Percentiles rank a stretch among this genome's conserved stretches.
These are phyloP conservation scores for Aciculoconidium aculeatum DNA, from an alignment of 805 yeast species.

Conservation along the genomic window DNA sequence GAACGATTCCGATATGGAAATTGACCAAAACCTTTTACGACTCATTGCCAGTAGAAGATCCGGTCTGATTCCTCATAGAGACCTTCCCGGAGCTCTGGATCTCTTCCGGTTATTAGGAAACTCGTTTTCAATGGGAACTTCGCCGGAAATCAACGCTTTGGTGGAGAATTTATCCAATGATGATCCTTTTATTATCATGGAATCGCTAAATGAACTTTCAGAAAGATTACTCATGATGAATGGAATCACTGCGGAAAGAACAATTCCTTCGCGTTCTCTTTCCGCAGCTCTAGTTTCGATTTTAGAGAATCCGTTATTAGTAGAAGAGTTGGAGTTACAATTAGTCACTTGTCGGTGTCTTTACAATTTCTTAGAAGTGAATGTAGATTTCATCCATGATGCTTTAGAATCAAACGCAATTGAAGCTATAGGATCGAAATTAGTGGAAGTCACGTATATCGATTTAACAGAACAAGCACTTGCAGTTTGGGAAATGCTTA, in stretches of 20 bases:
- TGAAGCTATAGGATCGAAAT: constrained; percentile 56
- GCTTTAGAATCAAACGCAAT: constrained; percentile 64
- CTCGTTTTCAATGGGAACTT: too few relatives aligned
- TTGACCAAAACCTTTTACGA: too few relatives aligned
- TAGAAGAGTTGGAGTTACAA: constrained; percentile 72
- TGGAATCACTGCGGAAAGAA: constrained; percentile 53
- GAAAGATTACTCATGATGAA: constrained; percentile 67
- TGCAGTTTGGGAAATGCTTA: constrained; percentile 64
- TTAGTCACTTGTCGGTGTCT: constrained; percentile 79
- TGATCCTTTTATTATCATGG: constrained; percentile 58
- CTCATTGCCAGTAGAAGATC: too few relatives aligned
- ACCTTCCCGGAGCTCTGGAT: too few relatives aligned
- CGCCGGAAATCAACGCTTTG: constrained; percentile 30
- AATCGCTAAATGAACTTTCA: constrained; percentile 59
- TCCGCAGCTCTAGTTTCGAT: constrained; percentile 51
- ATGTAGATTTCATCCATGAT: constrained; percentile 54
- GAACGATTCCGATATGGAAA: constrained; percentile 17
- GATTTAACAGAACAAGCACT: constrained; percentile 91
- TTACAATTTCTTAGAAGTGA: constrained; percentile 72
- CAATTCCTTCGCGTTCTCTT: constrained; percentile 54
- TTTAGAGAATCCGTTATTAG: constrained; percentile 50
- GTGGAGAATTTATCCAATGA: constrained; percentile 37
- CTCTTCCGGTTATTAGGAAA: too few relatives aligned
- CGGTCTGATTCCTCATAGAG: too few relatives aligned
- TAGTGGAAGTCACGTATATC: constrained; percentile 73